Evolutionary conservation across 2,329 filamentous ascomycete species (phyloP), one percentile per base, ranked within the genome.

Genomic region (Lecanicillium sp.): DNA sequence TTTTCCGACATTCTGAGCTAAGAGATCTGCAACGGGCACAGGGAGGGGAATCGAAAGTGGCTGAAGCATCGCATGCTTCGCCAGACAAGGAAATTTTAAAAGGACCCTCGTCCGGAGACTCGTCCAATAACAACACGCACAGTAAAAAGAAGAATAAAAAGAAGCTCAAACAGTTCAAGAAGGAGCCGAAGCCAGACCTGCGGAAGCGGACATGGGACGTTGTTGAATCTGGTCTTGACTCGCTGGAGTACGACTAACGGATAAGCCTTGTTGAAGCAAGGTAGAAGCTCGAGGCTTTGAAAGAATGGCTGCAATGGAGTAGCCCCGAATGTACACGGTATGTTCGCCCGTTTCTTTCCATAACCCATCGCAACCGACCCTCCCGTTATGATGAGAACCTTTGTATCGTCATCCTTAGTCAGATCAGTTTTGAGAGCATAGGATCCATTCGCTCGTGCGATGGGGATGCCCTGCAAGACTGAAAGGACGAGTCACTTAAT

Each of bases 401-500:
- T 74, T 66, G 73, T 88, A 89, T 88, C 83, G 85, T 94, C 87
- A 94, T 94, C 87, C 87, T 94, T 94, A 94, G 85, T 71, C 87
- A 75, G 80, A 94, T 62, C 55, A 44, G 46, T 48, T 47, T 46
- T 50, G 46, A 46, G 46, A 51, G 46, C 46, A 49, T 44, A 63
- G 35, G 60, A 63, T 43, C 50, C 49, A 58, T 49, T 39, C 49
- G 51, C 46, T 47, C 19, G 31, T 41, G 45, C 47, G 36, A 48
- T 55, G 51, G 48, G 45, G 62, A 62, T 47, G 48, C 43, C 46
- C 53, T 42, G 45, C 47, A 53, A 53, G 51, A 46, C 43, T 51
- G 58, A 59, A 49, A 58, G 71, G 69, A 65, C 64, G 69, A 71
- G 56, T 51, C 50, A 47, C 51, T 42, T 70, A 72, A 72, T 72